Evolutionary conservation across 192 early-diverging fungal species (phyloP), one percentile per base, ranked within the genome.

Genomic region (Entrophospora sp.): DNA sequence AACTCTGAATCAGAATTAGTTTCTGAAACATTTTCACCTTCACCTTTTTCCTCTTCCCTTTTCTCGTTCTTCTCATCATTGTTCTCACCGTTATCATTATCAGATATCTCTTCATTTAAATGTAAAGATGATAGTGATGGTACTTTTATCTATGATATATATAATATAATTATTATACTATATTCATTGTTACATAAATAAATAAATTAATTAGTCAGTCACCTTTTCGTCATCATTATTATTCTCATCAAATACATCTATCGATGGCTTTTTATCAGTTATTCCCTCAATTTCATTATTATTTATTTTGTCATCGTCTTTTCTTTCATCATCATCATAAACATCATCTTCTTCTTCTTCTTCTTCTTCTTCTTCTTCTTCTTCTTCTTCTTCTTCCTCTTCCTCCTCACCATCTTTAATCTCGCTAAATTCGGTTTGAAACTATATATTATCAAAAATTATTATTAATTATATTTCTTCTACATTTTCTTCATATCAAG

Each of bases 21-120:
- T 61, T 62, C 32, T 34, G 68, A 22, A n/a, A n/a, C n/a, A n/a
- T n/a, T n/a, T 22, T 64, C 31, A 22, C 59, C 44, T 14, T 75
- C 65, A 0, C 46, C 72, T 2, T 65, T 68, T 43, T 78, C 55
- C 6, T 66, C 56, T 12, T 66, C 68, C 0, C 73, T 72, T 22
- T 77, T 74, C 8, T 71, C 72, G 18, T 67, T 65, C 10, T 67
- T 56, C 3, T 70, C 68, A 18, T 61, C 65, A 35, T 72, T 70
- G 5, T 67, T 66, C 20, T 83, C 74, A 18, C 65, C 59, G 13
- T 71, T 59, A 10, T 69, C 71, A 27, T 64, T 61, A 56, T 71
- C 35, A 36, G 62, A 57, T 5, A 51, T n/a, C 20, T 51, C 8
- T 20, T 6, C 48, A n/a, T n/a, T n/a, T n/a, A n/a, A n/a, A n/a